These are phyloP conservation scores for Neofusicoccum parvum DNA, from an alignment of 2,329 filamentous ascomycete species.

Conservation along the genomic window DNA sequence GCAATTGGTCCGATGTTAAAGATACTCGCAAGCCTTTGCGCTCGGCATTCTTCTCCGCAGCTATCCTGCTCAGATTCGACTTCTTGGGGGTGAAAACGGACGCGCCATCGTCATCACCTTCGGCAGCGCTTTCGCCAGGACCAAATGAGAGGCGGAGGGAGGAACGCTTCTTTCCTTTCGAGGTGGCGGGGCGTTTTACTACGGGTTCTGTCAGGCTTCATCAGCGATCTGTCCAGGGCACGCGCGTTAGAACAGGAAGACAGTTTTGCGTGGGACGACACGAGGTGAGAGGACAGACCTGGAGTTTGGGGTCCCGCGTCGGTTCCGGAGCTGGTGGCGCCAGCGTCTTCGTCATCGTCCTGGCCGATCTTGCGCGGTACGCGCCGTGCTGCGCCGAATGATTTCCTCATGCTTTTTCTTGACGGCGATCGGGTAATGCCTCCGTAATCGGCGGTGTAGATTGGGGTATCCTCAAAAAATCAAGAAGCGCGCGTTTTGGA, in stretches of 20 bases:
- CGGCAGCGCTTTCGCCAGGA: slow-evolving; percentile 58
- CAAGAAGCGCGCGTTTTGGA: not conserved
- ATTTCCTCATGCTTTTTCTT: slow-evolving; percentile 55
- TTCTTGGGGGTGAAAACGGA: slow-evolving; percentile 65
- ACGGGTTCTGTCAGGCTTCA: slow-evolving; percentile 48
- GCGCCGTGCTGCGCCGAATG: slow-evolving; percentile 54
- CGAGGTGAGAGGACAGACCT: slow-evolving; percentile 43
- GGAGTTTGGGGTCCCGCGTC: slow-evolving; percentile 35
- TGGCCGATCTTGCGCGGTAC: slow-evolving; percentile 80
- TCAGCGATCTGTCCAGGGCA: slow-evolving; percentile 43
- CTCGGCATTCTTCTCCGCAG: slow-evolving; percentile 67
- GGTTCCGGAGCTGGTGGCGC: slow-evolving; percentile 33
- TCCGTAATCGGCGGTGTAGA: not conserved
- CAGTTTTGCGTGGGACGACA: not conserved
- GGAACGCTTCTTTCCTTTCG: slow-evolving; percentile 68
- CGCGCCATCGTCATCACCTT: slow-evolving; percentile 58
- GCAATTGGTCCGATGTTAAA: slow-evolving; percentile 54
- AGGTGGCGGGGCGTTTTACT: slow-evolving; percentile 54
- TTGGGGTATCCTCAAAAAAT: not conserved
- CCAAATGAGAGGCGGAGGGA: slow-evolving; percentile 79
- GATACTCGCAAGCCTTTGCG: slow-evolving; percentile 56
- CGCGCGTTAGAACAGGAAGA: slow-evolving; percentile 19
- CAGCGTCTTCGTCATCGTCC: slow-evolving; percentile 52
- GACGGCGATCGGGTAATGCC: not conserved
- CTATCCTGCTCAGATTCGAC: slow-evolving; percentile 62